Base-by-base conservation (phyloP, 345 rosid species). In the Gossypium sturtianum region DNA sequence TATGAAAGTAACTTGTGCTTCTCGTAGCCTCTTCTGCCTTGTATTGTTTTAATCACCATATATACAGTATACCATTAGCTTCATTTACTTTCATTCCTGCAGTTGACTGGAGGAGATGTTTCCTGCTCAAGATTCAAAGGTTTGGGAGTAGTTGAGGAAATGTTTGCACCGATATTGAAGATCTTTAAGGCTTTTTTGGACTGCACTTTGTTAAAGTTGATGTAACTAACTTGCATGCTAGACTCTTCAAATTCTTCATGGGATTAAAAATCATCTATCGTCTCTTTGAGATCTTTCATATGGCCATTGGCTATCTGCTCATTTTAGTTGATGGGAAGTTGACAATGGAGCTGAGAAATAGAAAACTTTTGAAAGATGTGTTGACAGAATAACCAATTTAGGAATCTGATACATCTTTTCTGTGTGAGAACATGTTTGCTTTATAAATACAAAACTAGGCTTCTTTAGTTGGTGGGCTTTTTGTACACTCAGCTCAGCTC, bases 1-100 rank as follows among this genome's bases (percentile, higher is more conserved):
- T 82, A 53, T 84, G 74, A 86, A 56, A 62, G 90, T 82, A 78
- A 71, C 13, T 59, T 68, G 63, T 48, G 12, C 65, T 41, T 53
- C 59, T 22, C 47, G 13, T 74, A 53, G 23, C 16, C 11, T 73
- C 22, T 16, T 73, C 22, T 62, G 19, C 38, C 58, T 10, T 4
- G 7, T 12, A 0, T 59, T 45, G 70, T 11, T 5, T 44, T 70
- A 16, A 12, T 41, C 45, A 0, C 17, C 38, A 10, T 22, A 58
- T 4, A 17, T 19, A 25, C 12, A 27, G 49, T 16, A 22, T 23
- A 15, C 13, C 63, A 29, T 17, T 45, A 56, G 13, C 44, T 15
- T 72, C 56, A 44, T 12, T 15, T 9, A 12, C n/a, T 57, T 65
- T 23, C 9, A 51, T 17, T 66, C 12, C 45, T n/a, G 49, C 45